These are phyloP conservation scores for Neopestalotiopsis rosae DNA, from an alignment of 2,329 filamentous ascomycete species.

Conservation along the genomic window DNA sequence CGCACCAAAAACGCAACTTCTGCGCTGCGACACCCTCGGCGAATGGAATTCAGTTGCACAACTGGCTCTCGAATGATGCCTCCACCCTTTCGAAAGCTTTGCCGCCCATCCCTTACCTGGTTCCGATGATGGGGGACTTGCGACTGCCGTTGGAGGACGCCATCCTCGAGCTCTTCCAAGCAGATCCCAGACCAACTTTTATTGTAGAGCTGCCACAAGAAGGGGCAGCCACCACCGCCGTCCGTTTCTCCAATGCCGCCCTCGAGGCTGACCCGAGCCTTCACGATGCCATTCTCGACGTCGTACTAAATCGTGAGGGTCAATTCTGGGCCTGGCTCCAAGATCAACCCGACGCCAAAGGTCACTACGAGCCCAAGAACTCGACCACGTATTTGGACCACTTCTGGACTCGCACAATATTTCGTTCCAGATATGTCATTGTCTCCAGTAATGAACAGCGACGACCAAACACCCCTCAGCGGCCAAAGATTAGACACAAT, in stretches of 20 bases:
- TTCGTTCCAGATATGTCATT: constrained; percentile 42
- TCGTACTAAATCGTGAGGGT: constrained; percentile 36
- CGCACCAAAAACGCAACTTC: not conserved
- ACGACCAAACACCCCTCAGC: constrained; percentile 27
- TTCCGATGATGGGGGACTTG: constrained; percentile 10
- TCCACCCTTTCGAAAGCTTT: not conserved
- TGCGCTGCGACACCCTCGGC: not conserved
- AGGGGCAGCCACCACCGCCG: constrained; percentile 15
- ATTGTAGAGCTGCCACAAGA: constrained; percentile 34
- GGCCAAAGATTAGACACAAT: constrained; percentile 20
- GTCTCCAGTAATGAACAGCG: constrained; percentile 45
- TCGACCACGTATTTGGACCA: constrained; percentile 34
- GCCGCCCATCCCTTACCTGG: constrained; percentile 3
- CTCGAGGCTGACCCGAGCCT: constrained; percentile 37
- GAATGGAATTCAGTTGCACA: not conserved
- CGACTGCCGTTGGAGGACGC: constrained; percentile 7
- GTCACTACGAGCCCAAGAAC: constrained; percentile 3
- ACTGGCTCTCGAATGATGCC: constrained; percentile 3
- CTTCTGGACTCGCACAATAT: constrained; percentile 43
- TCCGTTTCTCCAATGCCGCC: constrained; percentile 45
- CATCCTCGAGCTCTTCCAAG: constrained; percentile 45
- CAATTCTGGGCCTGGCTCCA: constrained; percentile 48
- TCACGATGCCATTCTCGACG: constrained; percentile 35
- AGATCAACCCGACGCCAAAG: constrained; percentile 20
- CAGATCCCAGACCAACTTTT: constrained; percentile 48